These are phyloP conservation scores for Tetrahymena thermophila DNA, from an alignment of 73 alveolate genomes.

Conservation along the genomic window DNA sequence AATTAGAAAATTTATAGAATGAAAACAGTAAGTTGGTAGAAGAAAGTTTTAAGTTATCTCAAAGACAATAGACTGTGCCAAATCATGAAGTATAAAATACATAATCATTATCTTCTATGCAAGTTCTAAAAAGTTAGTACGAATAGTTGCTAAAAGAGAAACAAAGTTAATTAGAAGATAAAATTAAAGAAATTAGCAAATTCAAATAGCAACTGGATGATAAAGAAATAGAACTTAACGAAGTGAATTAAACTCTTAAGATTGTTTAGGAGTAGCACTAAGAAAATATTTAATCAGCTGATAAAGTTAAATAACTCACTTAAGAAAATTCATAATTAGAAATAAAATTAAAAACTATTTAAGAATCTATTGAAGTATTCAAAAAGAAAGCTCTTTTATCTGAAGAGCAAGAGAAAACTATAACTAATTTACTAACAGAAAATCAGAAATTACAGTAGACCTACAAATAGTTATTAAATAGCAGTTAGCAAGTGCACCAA, in stretches of 20 bases:
- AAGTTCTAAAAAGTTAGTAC: not conserved
- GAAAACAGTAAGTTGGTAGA: not conserved
- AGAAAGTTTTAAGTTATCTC: not conserved
- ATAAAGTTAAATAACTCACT: not conserved
- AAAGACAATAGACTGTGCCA: not conserved
- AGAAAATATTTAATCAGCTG: not conserved
- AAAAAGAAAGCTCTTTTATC: not conserved
- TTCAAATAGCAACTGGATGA: not conserved
- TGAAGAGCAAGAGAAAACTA: not conserved
- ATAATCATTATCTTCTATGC: not conserved
- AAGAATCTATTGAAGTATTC: not conserved
- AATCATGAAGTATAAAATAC: not conserved
- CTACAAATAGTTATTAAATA: not conserved
- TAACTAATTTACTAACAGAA: not conserved
- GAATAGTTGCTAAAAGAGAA: not conserved
- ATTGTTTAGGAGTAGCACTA: not conserved
- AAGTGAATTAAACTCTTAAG: not conserved
- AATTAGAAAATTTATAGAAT: not conserved
- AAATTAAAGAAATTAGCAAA: not conserved
- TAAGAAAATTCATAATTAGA: not conserved
- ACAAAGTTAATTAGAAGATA: not conserved
- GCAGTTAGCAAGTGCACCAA: not conserved
- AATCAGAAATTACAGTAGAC: not conserved
- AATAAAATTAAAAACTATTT: not conserved
- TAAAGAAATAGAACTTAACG: not conserved